phyloP scores from a whole-genome alignment of 2,329 filamentous ascomycete species.

The Colletotrichum sp. region DNA sequence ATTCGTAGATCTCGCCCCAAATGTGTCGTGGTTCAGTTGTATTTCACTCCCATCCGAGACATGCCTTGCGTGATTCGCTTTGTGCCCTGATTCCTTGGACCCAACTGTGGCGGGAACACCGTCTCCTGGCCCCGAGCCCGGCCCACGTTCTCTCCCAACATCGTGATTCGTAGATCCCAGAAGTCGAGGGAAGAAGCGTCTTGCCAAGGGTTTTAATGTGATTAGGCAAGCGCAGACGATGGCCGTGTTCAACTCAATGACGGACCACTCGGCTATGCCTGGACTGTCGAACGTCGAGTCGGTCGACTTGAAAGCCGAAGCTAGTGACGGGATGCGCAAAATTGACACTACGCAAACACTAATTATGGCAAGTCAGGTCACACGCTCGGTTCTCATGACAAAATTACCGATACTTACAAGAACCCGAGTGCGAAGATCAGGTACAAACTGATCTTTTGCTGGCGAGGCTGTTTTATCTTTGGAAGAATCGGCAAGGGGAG shows the following conservation, averaged over 20 bases:
- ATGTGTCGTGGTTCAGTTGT: not conserved
- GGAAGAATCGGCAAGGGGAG: slow-evolving; percentile 28
- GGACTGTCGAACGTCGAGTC: slow-evolving; percentile 26
- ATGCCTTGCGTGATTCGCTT: not conserved
- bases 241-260: slow-evolving; percentile 29
- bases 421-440: slow-evolving; percentile 30
- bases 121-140: not conserved
- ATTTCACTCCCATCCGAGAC: not conserved
- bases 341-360: slow-evolving; percentile 30
- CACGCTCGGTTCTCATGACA: accelerated
- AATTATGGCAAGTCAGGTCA: not conserved
- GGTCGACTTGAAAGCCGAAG: not conserved
- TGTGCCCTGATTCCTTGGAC: not conserved
- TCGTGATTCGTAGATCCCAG: not conserved
- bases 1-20: not conserved
- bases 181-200: slow-evolving; percentile 31
- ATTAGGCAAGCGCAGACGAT: slow-evolving; percentile 31
- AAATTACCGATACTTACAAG: slow-evolving; percentile 11
- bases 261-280: slow-evolving; percentile 27
- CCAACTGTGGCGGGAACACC: not conserved
- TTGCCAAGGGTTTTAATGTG: slow-evolving; percentile 27
- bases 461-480: slow-evolving; percentile 20
- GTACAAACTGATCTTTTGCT: slow-evolving; percentile 27
- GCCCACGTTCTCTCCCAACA: not conserved
- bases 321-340: slow-evolving; percentile 24